Base-by-base conservation (phyloP, 306 rosid genomes). In the Leucaena leucocephala region DNA sequence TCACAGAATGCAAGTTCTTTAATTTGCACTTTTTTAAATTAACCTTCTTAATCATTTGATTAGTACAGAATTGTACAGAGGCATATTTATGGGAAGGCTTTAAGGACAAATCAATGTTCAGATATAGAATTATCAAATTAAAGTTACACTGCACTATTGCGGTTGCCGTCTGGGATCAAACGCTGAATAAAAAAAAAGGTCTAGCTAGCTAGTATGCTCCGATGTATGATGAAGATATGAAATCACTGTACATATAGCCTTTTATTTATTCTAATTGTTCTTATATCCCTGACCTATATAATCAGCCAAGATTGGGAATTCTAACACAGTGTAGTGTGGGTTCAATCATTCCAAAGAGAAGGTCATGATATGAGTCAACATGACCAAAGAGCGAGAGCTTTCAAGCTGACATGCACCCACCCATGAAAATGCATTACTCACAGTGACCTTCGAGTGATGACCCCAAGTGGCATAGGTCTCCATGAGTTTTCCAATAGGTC, bases 391-490 rank as follows among this genome's bases (percentile, higher is more conserved):
- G 27, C 43, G 61, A 68, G 76, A 78, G 61, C 70, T 34, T 44
- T 78, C 69, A 75, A 75, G 77, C 66, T 75, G 77, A 77, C 44
- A 55, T 59, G 68, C 73, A 81, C 84, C 39, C 65, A 61, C 46
- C 35, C 27, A 27, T 27, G 27, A 49, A 49, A 76, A 59, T 44
- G 21, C 71, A 81, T 78, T 57, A 78, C 59, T 46, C 52, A 74
- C 70, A 68, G 80, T 75, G 49, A 59, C 66, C 50, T 38, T 45
- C 44, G 42, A 69, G 48, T 16, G 62, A 71, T 40, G 42, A 67
- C 34, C 49, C 16, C 73, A 21, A 33, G 75, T 52, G 48, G 16
- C 43, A 54, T 74, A 43, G 75, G 79, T 50, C 48, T 64, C 13
- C 48, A 40, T 72, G 73, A 27, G 58, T 63, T 65, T 62, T 33